phyloP scores from a whole-genome alignment of 176 grass and related monocot genomes.

The Lolium multiflorum region DNA sequence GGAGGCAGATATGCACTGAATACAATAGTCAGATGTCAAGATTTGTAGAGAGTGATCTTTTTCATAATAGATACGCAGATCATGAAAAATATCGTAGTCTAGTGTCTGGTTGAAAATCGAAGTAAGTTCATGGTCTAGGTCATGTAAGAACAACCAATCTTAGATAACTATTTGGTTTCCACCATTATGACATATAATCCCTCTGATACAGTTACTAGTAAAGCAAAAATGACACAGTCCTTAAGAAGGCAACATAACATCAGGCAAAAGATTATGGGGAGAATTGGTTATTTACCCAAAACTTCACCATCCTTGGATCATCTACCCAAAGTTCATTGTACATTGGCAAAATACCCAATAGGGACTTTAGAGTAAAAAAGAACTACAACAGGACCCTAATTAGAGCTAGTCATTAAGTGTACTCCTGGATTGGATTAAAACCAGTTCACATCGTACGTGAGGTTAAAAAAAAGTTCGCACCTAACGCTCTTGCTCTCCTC shows the following conservation, averaged over 20 bases:
- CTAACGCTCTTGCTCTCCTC: too few species aligned
- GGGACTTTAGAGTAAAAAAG: too few species aligned
- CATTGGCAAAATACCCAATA: too few species aligned
- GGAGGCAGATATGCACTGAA: background rate
- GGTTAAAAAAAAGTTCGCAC: too few species aligned
- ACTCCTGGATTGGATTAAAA: too few species aligned
- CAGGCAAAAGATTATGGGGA: background rate
- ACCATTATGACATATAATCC: background rate
- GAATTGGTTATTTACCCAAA: too few species aligned
- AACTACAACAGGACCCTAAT: too few species aligned
- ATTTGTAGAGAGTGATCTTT: background rate
- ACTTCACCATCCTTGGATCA: too few species aligned
- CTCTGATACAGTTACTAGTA: background rate
- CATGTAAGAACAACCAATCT: background rate
- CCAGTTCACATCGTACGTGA: too few species aligned
- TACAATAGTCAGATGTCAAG: background rate
- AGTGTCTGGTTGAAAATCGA: background rate
- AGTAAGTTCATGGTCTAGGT: background rate
- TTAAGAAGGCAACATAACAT: background rate
- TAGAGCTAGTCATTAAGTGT: too few species aligned
- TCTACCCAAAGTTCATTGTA: too few species aligned
- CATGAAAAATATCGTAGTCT: background rate
- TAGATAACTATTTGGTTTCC: background rate
- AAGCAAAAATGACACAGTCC: background rate
- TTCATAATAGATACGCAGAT: background rate